Percentiles rank a stretch among this genome's conserved stretches.
These are phyloP conservation scores for Fusarium sacchari DNA, from an alignment of 2,329 filamentous ascomycete genomes.

Conservation along the genomic window DNA sequence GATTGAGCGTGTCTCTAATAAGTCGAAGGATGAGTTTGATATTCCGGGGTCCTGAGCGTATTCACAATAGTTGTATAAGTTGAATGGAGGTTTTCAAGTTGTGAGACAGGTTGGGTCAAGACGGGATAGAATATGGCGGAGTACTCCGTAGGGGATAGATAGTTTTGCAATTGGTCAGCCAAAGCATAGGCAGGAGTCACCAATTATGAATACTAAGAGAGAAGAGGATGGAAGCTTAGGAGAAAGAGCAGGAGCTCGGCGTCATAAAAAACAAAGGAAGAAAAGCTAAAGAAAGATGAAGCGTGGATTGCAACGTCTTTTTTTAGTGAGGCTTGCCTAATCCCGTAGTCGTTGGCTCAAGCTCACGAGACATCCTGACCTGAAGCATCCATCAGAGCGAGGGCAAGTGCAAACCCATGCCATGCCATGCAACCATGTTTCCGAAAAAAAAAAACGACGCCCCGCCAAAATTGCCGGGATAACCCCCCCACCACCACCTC, in stretches of 20 bases:
- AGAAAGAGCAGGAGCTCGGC: not conserved
- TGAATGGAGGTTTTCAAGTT: not conserved
- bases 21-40: not conserved
- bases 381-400: constrained; percentile 11
- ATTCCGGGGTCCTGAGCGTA: not conserved
- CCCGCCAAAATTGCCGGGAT: constrained; percentile 21
- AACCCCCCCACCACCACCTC: constrained; percentile 14
- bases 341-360: constrained; percentile 6
- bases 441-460: constrained; percentile 7
- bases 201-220: constrained; percentile 9
- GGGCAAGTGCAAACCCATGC: constrained; percentile 4
- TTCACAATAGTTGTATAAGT: constrained; percentile 3
- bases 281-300: not conserved
- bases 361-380: constrained; percentile 32
- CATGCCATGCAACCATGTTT: constrained; percentile 27
- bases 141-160: constrained; percentile 1
- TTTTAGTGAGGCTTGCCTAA: constrained; percentile 37
- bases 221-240: constrained; percentile 7
- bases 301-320: constrained; percentile 20
- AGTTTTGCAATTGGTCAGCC: constrained; percentile 22
- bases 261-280: constrained; percentile 3
- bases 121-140: constrained; percentile 11
- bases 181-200: constrained; percentile 4
- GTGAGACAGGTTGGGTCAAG: not conserved
- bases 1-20: not conserved